A percentile compares a stretch with the other conserved stretches of the same genome.
These are phyloP conservation scores for Geotrichum carabidarum DNA, from an alignment of 1,139 yeast genomes.

Conservation along the genomic window DNA sequence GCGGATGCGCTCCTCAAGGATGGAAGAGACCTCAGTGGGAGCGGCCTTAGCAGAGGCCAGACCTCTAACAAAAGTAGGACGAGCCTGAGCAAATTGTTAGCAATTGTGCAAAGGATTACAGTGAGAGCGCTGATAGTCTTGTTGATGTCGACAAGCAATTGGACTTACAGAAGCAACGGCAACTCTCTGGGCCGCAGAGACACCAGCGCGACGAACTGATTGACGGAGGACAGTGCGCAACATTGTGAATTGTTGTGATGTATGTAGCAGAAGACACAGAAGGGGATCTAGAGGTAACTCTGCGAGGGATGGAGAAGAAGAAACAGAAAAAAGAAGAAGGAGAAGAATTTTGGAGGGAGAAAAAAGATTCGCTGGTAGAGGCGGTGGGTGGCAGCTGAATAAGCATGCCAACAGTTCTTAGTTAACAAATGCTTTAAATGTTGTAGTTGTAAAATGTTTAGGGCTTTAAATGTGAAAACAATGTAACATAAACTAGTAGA, in stretches of 20 bases:
- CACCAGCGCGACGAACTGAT: constrained; percentile 39
- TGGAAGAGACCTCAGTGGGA: constrained; percentile 98
- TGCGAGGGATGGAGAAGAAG: constrained; percentile 23
- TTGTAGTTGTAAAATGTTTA: neutral
- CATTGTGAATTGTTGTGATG: constrained; percentile 29
- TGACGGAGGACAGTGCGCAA: constrained; percentile 43
- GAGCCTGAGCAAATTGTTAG: constrained; percentile 20
- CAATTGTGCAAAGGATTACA: constrained; percentile 12
- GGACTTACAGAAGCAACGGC: constrained; percentile 25
- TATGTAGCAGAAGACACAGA: constrained; percentile 7
- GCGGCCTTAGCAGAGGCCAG: constrained; percentile 92
- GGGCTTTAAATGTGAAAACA: neutral
- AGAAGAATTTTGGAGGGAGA: neutral
- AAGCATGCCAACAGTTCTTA: neutral
- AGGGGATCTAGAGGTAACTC: constrained; percentile 18
- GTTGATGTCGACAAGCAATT: neutral
- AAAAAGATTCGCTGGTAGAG: constrained; percentile 4
- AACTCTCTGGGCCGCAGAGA: constrained; percentile 34
- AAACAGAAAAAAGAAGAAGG: constrained; percentile 8
- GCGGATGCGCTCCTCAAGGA: constrained; percentile 98
- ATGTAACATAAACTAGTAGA: neutral
- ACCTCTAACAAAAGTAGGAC: constrained; percentile 45
- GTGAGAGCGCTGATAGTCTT: neutral
- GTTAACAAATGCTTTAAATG: neutral
- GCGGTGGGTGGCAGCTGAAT: neutral